These are phyloP conservation scores for Aspergillus flavus DNA, from an alignment of 2,329 filamentous ascomycete species.

Conservation along the genomic window DNA sequence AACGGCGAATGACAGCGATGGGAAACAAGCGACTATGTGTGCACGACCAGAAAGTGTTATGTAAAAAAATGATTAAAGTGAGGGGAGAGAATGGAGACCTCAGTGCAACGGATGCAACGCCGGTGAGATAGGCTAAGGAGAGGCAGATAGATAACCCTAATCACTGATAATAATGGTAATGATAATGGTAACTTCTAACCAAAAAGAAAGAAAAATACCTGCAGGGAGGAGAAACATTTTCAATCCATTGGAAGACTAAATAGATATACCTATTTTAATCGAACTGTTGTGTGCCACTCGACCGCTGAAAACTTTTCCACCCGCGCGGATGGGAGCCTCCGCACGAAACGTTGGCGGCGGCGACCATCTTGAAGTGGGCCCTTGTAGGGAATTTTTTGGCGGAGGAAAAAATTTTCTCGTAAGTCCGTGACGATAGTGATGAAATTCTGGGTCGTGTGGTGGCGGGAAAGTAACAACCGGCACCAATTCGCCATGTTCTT, in stretches of 20 bases:
- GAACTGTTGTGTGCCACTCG: neutral
- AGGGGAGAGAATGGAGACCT: slow-evolving; percentile 4
- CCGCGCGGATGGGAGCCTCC: neutral
- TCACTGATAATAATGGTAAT: neutral
- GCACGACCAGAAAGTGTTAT: slow-evolving; percentile 21
- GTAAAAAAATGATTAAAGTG: slow-evolving; percentile 24
- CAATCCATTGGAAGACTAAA: neutral
- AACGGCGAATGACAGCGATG: slow-evolving; percentile 15
- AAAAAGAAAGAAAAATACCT: neutral
- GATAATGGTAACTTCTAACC: neutral
- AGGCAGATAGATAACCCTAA: slow-evolving; percentile 1
- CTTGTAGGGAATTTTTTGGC: slow-evolving; percentile 5
- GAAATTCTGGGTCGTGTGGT: slow-evolving; percentile 6
- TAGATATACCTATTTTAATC: neutral
- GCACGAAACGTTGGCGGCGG: slow-evolving; percentile 6
- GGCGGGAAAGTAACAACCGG: neutral
- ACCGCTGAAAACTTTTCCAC: slow-evolving; percentile 1
- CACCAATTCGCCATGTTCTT: neutral
- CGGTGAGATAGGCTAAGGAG: neutral
- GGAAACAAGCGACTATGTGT: slow-evolving; percentile 15
- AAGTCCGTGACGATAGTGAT: neutral
- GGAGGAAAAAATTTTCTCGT: slow-evolving; percentile 9
- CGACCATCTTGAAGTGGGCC: slow-evolving; percentile 15
- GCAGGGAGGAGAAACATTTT: neutral
- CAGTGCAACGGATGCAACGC: slow-evolving; percentile 19